Evolutionary conservation across 1,139 yeast species (phyloP).

Genomic region (Arxiozyma slooffiae): DNA sequence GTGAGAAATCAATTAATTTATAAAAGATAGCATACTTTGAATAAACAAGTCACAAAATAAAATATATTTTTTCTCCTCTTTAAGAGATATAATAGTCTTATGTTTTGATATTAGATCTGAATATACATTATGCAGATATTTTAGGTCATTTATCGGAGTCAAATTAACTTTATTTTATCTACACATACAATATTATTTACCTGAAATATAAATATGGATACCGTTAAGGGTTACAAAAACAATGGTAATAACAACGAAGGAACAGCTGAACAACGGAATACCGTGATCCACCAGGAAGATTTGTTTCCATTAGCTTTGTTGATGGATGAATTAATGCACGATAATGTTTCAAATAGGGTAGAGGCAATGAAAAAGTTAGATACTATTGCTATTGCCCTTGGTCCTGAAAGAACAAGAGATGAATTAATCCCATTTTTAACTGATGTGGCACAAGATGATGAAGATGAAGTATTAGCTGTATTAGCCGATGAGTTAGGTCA

Average conservation of each 20-base stretch:
- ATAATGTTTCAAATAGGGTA: conserved; percentile 86
- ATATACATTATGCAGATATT: too few relatives aligned
- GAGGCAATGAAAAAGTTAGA: conserved; percentile 92
- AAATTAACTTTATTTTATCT: too few relatives aligned
- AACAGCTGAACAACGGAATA: conserved; percentile 6
- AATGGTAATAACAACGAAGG: not conserved
- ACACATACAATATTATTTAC: not conserved
- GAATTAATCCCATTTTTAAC: conserved; percentile 85
- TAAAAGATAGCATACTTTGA: too few relatives aligned
- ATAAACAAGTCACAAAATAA: too few relatives aligned
- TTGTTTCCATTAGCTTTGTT: conserved; percentile 89
- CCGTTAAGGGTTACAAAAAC: not conserved
- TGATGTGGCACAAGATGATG: conserved; percentile 94
- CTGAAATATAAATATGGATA: not conserved
- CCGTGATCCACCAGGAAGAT: conserved; percentile 35
- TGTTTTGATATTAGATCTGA: too few relatives aligned
- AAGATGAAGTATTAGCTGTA: conserved; percentile 93
- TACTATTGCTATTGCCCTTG: conserved; percentile 89
- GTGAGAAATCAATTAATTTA: too few relatives aligned
- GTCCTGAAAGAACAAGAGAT: conserved; percentile 82
- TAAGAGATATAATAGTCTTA: too few relatives aligned
- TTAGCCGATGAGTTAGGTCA: conserved; percentile 84
- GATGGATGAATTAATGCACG: conserved; percentile 94
- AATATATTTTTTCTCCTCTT: too few relatives aligned
- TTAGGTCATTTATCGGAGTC: too few relatives aligned